Conservation (phyloP, 306 rosid species). For the Fragaria ananassa region DNA sequence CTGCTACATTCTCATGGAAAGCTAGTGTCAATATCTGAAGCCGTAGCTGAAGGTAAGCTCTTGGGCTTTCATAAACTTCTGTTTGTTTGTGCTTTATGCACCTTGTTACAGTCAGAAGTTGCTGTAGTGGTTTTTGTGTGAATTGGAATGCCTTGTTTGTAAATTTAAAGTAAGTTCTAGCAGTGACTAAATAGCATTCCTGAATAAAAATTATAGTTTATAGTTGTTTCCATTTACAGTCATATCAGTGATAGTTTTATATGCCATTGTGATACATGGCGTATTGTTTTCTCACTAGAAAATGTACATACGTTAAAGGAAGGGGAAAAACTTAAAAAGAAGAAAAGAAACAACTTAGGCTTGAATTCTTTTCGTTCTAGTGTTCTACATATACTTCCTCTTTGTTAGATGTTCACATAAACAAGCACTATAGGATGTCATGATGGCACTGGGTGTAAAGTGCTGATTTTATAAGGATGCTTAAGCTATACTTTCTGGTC, state of each 20-base stretch:
- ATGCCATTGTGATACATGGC: not conserved
- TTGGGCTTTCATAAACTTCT: conserved; percentile 17
- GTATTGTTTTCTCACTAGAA: not conserved
- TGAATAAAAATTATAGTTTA: not conserved
- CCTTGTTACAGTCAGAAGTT: conserved; percentile 8
- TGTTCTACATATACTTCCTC: not conserved
- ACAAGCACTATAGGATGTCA: not conserved
- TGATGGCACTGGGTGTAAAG: not conserved
- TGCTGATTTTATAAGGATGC: not conserved
- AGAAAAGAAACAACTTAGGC: not conserved
- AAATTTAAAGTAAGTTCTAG: not conserved
- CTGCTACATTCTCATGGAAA: conserved; percentile 75
- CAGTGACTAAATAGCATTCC: not conserved
- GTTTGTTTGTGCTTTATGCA: conserved; percentile 9
- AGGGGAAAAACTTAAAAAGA: not conserved
- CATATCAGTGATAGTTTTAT: not conserved
- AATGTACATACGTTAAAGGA: not conserved
- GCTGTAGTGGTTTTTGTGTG: not conserved
- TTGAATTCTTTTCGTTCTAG: not conserved
- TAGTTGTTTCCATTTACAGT: not conserved
- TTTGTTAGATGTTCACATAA: not conserved
- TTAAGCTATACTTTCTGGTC: not conserved
- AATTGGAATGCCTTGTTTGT: not conserved
- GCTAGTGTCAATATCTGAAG: conserved; percentile 88
- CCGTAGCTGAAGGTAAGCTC: conserved; percentile 81